Percentiles rank a stretch among this genome's conserved stretches.
Conservation (phyloP, 2,329 filamentous ascomycete genomes). For the Sclerotinia borealis region DNA sequence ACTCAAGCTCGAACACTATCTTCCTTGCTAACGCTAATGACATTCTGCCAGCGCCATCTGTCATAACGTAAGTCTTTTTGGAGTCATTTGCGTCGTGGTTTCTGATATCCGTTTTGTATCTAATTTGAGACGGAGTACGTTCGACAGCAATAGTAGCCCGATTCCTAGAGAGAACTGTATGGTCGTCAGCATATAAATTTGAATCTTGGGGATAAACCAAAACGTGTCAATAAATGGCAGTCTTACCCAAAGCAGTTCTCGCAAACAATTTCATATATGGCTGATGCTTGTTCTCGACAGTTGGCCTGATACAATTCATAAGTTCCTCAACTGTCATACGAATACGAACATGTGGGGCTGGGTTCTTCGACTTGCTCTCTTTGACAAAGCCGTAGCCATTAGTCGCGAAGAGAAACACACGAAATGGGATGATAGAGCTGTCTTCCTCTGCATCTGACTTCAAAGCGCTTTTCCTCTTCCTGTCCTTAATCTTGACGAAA, state of each 20-base stretch:
- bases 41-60: constrained; percentile 60
- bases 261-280: constrained; percentile 52
- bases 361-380: not conserved
- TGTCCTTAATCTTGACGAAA: constrained; percentile 22
- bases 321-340: constrained; percentile 37
- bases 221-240: not conserved
- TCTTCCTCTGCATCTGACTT: constrained; percentile 35
- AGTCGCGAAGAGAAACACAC: constrained; percentile 50
- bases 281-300: constrained; percentile 41
- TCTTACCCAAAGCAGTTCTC: constrained; percentile 47
- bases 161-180: constrained; percentile 41
- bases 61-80: constrained; percentile 45
- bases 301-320: constrained; percentile 47
- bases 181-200: constrained; percentile 8
- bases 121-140: constrained; percentile 42
- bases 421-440: constrained; percentile 35
- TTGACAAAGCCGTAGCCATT: constrained; percentile 33
- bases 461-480: constrained; percentile 31
- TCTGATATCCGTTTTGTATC: constrained; percentile 26
- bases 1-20: constrained; percentile 45
- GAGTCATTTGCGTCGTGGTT: not conserved
- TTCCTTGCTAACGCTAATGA: constrained; percentile 52
- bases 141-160: constrained; percentile 37
- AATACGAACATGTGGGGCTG: not conserved
- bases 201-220: not conserved